These are phyloP conservation scores for Fraxinus ornus DNA, from an alignment of 305 asterid genomes.

Conservation along the genomic window DNA sequence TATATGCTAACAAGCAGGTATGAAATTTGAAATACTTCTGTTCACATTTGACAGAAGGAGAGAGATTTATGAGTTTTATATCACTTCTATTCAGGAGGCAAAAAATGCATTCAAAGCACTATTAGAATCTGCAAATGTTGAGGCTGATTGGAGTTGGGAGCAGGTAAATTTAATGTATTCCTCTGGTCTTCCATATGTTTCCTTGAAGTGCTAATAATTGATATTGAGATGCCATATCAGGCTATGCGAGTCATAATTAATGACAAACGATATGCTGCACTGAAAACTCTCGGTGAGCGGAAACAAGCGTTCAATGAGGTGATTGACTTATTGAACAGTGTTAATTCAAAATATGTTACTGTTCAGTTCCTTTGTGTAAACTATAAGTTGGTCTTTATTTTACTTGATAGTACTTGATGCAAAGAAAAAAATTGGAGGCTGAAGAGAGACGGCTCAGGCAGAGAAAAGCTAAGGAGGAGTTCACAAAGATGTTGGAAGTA, in stretches of 20 bases:
- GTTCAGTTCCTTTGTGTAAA: conserved; percentile 10
- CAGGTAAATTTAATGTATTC: conserved; percentile 53
- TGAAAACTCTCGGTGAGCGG: conserved; percentile 95
- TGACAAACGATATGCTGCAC: conserved; percentile 91
- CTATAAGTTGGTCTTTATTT: conserved; percentile 15
- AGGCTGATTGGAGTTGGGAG: conserved; percentile 96
- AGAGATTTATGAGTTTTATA: conserved; percentile 9
- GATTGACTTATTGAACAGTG: conserved; percentile 15
- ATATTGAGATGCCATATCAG: conserved; percentile 39
- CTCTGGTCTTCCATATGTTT: conserved; percentile 18
- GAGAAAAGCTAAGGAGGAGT: conserved; percentile 90
- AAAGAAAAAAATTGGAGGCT: conserved; percentile 90
- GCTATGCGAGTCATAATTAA: conserved; percentile 90
- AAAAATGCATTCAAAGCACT: conserved; percentile 88
- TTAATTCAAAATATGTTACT: conserved; percentile 14
- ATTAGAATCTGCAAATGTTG: conserved; percentile 83
- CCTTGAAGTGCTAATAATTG: conserved; percentile 24
- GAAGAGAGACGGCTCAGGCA: conserved; percentile 92
- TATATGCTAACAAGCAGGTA: conserved; percentile 91
- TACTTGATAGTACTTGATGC: conserved; percentile 76
- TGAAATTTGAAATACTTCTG: conserved; percentile 22
- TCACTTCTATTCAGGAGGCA: conserved; percentile 64
- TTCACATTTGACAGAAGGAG: conserved; percentile 16
- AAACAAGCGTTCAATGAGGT: conserved; percentile 99
- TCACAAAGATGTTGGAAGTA: conserved; percentile 92